phyloP scores from a whole-genome alignment of 140 eudicot genomes.

The Stevia rebaudiana region DNA sequence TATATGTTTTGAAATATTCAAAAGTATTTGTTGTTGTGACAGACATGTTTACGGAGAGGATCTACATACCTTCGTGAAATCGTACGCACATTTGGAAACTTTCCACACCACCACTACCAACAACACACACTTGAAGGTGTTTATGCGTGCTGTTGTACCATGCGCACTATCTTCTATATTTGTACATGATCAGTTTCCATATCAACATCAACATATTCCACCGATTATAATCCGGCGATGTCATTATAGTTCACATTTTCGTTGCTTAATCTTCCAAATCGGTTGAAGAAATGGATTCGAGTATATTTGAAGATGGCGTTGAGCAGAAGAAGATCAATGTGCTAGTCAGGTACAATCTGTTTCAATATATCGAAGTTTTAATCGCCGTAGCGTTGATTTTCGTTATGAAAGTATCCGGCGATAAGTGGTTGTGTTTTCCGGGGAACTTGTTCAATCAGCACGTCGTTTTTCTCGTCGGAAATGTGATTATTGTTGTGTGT shows the following conservation, averaged over 20 bases:
- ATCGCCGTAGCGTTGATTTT: constrained; percentile 38
- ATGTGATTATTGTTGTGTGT: constrained; percentile 39
- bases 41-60: background rate
- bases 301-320: constrained; percentile 23
- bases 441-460: constrained; percentile 44
- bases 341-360: constrained; percentile 28
- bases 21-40: constrained; percentile 1
- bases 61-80: constrained; percentile 18
- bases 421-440: constrained; percentile 9
- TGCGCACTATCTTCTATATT: background rate
- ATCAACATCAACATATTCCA: background rate
- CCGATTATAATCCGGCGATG: background rate
- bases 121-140: background rate
- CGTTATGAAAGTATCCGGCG: constrained; percentile 20
- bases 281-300: constrained; percentile 21
- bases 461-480: constrained; percentile 65
- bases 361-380: constrained; percentile 33
- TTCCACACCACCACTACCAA: constrained; percentile 17
- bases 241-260: background rate
- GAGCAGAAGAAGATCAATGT: constrained; percentile 61
- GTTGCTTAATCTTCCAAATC: background rate
- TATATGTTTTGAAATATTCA: constrained; percentile 10
- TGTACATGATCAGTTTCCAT: background rate
- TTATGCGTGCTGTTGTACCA: background rate
- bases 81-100: constrained; percentile 16